Base-by-base conservation (phyloP, 495 filamentous ascomycete species). In the Podospora sp. region DNA sequence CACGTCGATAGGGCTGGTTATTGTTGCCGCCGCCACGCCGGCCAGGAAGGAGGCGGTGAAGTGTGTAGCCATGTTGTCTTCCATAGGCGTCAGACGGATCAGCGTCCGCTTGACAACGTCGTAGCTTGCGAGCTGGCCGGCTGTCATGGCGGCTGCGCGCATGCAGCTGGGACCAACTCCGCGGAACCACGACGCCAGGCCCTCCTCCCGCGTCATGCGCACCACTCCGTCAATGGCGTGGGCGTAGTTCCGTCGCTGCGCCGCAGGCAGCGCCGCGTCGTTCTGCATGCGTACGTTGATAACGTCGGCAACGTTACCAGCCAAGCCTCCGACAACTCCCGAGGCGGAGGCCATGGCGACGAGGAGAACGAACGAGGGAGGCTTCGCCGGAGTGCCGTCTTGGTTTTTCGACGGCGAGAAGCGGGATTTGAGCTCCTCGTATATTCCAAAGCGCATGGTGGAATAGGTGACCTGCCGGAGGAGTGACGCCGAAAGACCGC, bases 261-360 rank as follows among this genome's bases (percentile, higher is more conserved):
- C 82, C 2, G 80, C 72, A 0, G 93, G 91, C 5, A 97, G 86
- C 0, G 94, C 87, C 14, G 91, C 89, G 76, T 98, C 95, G 81
- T 94, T 90, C 78, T 99, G 95, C 95, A 99, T 99, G 69, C 95
- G 93, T 51, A 99, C 95, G 79, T 99, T 99, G 65, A 97, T 84
- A 12, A 99, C 91, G 75, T 99, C 95, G 65, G 94, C 94, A 0
- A 93, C 91, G 78, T 98, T 98, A 65, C 95, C 95, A 12, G 91
- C 91, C 8, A 97, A 76, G 25, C 95, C 95, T 65, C 95, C 95
- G 5, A 97, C 79, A 77, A 97, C 90, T 56, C 95, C 95, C 1
- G 95, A 96, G 21, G 85, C 82, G 14, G 86, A 89, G 62, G 94
- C 90, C 74, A 98, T 91, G 67, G 84, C 89, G 69, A 98, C 81